Evolutionary conservation across 768 basidiomycete genomes (phyloP).

Genomic region (Leccinum incarnatum): DNA sequence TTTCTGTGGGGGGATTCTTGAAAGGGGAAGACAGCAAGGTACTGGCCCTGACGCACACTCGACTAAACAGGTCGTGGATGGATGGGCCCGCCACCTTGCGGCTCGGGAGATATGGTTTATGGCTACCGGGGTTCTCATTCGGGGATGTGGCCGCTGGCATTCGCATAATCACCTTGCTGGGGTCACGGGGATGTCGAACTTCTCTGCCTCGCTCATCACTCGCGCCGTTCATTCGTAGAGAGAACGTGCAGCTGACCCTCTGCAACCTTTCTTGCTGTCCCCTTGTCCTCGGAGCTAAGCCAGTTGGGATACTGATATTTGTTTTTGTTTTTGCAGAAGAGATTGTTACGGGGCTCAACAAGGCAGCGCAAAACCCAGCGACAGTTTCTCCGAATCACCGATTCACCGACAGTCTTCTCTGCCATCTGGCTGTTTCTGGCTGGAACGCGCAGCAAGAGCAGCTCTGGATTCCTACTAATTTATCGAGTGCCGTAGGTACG

Average conservation of each 20-base stretch:
- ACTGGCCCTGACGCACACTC: conserved; percentile 5
- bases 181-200: conserved; percentile 17
- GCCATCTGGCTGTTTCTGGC: not conserved
- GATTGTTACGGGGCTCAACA: not conserved
- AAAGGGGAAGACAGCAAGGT: not conserved
- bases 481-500: not conserved
- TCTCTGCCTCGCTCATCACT: conserved; percentile 23
- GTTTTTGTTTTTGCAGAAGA: conserved; percentile 19
- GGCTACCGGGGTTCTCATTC: conserved; percentile 8
- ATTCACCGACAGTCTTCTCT: conserved; percentile 10
- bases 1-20: conserved; percentile 2
- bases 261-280: conserved; percentile 1
- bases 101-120: conserved; percentile 7
- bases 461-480: not conserved
- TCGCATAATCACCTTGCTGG: conserved; percentile 10
- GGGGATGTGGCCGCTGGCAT: conserved; percentile 8
- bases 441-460: conserved; percentile 1
- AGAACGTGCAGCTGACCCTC: conserved; percentile 11
- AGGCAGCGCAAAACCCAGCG: conserved; percentile 17
- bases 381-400: conserved; percentile 23
- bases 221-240: conserved; percentile 13
- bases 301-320: conserved; percentile 12
- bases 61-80: conserved; percentile 5
- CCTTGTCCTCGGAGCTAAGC: conserved; percentile 1
- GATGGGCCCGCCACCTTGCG: conserved; percentile 4